phyloP scores from a whole-genome alignment of 2,329 filamentous ascomycete species.

The Aspergillus sp. region DNA sequence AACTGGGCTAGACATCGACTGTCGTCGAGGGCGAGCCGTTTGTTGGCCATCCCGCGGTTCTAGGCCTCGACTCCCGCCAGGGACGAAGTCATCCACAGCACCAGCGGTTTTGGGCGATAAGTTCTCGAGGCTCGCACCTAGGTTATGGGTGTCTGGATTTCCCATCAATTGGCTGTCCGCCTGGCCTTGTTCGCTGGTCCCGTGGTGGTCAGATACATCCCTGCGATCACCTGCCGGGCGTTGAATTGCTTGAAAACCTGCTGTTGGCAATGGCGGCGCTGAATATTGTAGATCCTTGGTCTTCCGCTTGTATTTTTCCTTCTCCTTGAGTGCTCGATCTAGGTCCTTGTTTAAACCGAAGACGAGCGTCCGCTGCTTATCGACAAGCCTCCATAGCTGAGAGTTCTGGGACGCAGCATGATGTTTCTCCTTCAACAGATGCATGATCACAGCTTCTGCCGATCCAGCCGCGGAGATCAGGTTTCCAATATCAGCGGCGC shows the following conservation, averaged over 20 bases:
- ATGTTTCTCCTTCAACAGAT: constrained; percentile 84
- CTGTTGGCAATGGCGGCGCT: constrained; percentile 29
- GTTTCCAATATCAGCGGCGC: constrained; percentile 63
- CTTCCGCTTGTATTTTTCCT: constrained; percentile 86
- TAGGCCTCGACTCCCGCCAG: constrained; percentile 4
- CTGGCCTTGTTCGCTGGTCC: constrained; percentile 1
- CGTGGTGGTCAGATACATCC: constrained; percentile 1
- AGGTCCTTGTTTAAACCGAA: constrained; percentile 89
- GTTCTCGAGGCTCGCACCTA: neutral
- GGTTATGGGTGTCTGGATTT: neutral
- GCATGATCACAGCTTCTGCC: constrained; percentile 77
- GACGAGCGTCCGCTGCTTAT: constrained; percentile 93
- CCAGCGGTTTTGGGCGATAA: too few relatives aligned
- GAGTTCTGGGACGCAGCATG: constrained; percentile 80
- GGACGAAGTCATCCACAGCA: neutral
- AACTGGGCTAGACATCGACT: constrained; percentile 10
- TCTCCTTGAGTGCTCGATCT: constrained; percentile 82
- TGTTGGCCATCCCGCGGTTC: constrained; percentile 5
- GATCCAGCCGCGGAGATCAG: constrained; percentile 80
- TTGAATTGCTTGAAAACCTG: constrained; percentile 7
- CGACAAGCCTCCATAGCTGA: constrained; percentile 89
- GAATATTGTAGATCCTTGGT: constrained; percentile 62
- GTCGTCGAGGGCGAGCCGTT: constrained; percentile 7
- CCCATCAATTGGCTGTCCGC: constrained; percentile 1
- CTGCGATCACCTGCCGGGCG: constrained; percentile 8